A percentile compares a stretch with the other conserved stretches of the same genome.
These are phyloP conservation scores for apple (Malus domestica) DNA, from an alignment of 306 rosid species.

Conservation along the genomic window DNA sequence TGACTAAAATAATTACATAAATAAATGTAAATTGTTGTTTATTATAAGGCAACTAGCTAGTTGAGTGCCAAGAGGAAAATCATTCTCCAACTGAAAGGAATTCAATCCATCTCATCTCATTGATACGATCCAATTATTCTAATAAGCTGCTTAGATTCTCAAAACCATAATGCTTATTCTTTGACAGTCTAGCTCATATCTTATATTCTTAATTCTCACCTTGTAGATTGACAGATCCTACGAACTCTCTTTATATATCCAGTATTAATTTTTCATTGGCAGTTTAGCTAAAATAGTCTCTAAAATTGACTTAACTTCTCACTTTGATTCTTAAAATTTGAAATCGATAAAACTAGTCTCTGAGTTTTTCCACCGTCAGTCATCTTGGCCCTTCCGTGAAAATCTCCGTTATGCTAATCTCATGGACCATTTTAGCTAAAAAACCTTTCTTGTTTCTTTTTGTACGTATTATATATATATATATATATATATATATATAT, in stretches of 20 bases:
- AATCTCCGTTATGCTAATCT: too few relatives aligned
- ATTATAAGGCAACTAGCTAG: neutral
- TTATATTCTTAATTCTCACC: neutral
- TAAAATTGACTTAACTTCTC: too few relatives aligned
- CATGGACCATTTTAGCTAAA: too few relatives aligned
- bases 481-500: too few relatives aligned
- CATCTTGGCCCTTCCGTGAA: too few relatives aligned
- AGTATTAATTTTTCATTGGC: too few relatives aligned
- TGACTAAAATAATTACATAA: neutral
- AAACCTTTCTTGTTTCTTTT: too few relatives aligned
- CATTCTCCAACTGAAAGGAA: slow-evolving; percentile 28
- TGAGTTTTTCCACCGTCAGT: too few relatives aligned
- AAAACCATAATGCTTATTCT: neutral
- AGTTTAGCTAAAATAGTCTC: too few relatives aligned
- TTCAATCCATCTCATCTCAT: slow-evolving; percentile 18
- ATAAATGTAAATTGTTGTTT: slow-evolving; percentile 3
- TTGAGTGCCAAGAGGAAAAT: slow-evolving; percentile 11
- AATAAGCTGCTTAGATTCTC: slow-evolving; percentile 10
- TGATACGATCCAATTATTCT: neutral
- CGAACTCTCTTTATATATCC: neutral
- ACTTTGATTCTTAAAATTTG: too few relatives aligned
- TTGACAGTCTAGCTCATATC: neutral
- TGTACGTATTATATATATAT: too few relatives aligned
- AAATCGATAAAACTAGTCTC: too few relatives aligned
- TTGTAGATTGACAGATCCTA: neutral